Percentiles rank a stretch among this genome's conserved stretches.
Evolutionary conservation across 73 alveolate genomes (phyloP).

Genomic region (Blepharisma japonicum): DNA sequence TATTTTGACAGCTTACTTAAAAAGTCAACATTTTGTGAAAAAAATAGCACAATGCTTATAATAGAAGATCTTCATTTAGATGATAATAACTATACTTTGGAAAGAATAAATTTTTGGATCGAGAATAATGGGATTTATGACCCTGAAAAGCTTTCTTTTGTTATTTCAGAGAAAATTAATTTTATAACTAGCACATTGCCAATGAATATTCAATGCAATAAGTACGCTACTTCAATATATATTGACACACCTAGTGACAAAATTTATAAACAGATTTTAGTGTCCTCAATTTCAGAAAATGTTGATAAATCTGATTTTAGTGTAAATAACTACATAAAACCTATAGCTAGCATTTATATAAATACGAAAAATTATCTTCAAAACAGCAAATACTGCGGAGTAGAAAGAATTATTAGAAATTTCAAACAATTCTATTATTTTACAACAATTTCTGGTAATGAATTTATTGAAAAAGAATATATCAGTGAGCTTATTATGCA

Average conservation of each 20-base stretch:
- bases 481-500: background rate
- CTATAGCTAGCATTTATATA: background rate
- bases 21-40: background rate
- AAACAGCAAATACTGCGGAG: background rate
- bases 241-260: background rate
- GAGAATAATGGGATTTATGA: constrained; percentile 8
- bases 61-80: constrained; percentile 9
- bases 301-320: background rate
- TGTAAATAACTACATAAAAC: background rate
- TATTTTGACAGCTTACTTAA: background rate
- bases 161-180: background rate
- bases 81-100: background rate
- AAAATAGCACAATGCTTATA: background rate
- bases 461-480: background rate
- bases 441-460: background rate
- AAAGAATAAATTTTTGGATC: background rate
- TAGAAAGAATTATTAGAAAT: background rate
- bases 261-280: background rate
- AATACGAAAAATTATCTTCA: background rate
- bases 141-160: background rate
- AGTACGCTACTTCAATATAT: background rate
- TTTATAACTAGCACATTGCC: background rate
- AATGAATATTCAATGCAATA: background rate
- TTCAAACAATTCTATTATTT: background rate
- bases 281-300: background rate